Percentiles rank a stretch among this genome's conserved stretches.
These are phyloP conservation scores for Mortierella claussenii DNA, from an alignment of 192 early-diverging fungal species.

Conservation along the genomic window DNA sequence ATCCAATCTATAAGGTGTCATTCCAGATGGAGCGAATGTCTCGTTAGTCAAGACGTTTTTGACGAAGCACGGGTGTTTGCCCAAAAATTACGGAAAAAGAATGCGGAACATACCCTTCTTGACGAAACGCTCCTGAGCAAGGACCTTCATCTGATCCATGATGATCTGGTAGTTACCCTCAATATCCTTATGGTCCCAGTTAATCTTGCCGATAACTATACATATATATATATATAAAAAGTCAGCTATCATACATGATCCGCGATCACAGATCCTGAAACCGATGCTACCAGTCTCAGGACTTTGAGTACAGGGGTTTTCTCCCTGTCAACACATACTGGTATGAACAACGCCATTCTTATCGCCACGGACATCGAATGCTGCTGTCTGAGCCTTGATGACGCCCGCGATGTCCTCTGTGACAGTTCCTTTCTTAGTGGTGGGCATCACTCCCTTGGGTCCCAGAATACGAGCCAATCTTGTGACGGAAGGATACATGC, in stretches of 20 bases:
- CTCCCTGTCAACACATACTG: conserved; percentile 54
- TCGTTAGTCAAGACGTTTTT: neutral
- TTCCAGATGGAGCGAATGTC: neutral
- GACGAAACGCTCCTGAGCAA: conserved; percentile 63
- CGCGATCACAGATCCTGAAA: too few relatives aligned
- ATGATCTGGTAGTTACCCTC: conserved; percentile 66
- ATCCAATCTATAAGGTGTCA: conserved; percentile 57
- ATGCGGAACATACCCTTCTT: conserved; percentile 51
- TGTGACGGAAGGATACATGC: conserved; percentile 88
- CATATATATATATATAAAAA: too few relatives aligned
- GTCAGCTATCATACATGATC: too few relatives aligned
- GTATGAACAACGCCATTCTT: conserved; percentile 77
- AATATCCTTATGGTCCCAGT: conserved; percentile 51
- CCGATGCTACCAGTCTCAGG: too few relatives aligned
- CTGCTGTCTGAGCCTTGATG: conserved; percentile 71
- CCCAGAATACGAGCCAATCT: conserved; percentile 91
- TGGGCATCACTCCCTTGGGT: conserved; percentile 98
- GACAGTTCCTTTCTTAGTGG: conserved; percentile 84
- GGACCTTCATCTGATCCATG: conserved; percentile 67
- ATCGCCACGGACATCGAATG: conserved; percentile 83
- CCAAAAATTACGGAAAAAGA: too few relatives aligned
- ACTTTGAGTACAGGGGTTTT: too few relatives aligned
- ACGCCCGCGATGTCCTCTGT: conserved; percentile 77
- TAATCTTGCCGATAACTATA: conserved; percentile 50
- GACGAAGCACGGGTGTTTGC: neutral